Base-by-base conservation (phyloP, 179 eudicot genomes). In the Gypsophila paniculata region DNA sequence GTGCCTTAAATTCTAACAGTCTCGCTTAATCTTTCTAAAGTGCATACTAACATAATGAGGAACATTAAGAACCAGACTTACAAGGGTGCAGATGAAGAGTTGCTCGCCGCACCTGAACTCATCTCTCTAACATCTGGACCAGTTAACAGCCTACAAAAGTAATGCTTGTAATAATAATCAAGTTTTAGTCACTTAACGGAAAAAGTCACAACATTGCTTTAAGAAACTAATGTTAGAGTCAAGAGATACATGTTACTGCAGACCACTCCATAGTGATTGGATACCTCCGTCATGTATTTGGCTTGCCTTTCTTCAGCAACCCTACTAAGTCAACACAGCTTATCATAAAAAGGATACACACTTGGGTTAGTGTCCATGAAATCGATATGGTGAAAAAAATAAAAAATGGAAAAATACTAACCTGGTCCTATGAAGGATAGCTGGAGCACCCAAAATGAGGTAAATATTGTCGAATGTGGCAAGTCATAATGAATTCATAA, bases 31-130 rank as follows among this genome's bases (percentile, higher is more conserved):
- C n/a, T 51, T 13, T 51, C 54, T 51, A 11, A n/a, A 51, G 54
- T 13, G 19, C 55, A 44, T 17, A 58, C 22, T 8, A 14, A 17
- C 59, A 69, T 25, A 42, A 4, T 34, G n/a, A 44, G 11, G 11
- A 18, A 19, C 18, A 42, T 58, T 8, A 46, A 44, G 29, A 8
- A 25, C 6, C 58, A n/a, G 15, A 11, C 44, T 39, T 13, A 0
- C 17, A 38, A 61, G 74, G 17, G 2, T 5, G 44, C 51, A 3
- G 10, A 5, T 5, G 48, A 19, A 62, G 46, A 61, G 2, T 72
- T 59, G 61, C 75, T 68, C 2, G 54, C 60, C 21, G 42, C 29
- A 61, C 60, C 61, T 26, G 36, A 46, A 49, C 57, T 72, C 60
- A 61, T 61, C 61, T 18, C 19, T 25, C 9, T 48, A 25, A 11